These are phyloP conservation scores for Tolypocladium inflatum DNA, from an alignment of 2,329 filamentous ascomycete genomes.

Conservation along the genomic window DNA sequence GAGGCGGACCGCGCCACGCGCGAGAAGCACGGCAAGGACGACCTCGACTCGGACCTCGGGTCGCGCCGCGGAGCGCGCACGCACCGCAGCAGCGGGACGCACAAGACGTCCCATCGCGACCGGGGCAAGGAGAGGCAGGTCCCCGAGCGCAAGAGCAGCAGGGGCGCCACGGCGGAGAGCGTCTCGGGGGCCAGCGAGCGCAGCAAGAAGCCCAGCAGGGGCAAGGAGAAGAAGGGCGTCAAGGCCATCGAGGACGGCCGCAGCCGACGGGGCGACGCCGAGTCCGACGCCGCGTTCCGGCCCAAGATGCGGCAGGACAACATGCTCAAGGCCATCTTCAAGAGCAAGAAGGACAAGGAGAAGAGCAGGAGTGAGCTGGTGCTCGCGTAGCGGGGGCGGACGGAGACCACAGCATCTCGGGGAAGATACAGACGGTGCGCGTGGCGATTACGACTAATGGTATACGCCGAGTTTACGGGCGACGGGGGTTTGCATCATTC, in stretches of 20 bases:
- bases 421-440: neutral
- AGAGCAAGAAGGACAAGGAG: conserved; percentile 42
- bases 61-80: conserved; percentile 24
- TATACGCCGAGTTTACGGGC: neutral
- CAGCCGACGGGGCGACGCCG: conserved; percentile 23
- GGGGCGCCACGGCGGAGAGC: conserved; percentile 9
- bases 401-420: no score
- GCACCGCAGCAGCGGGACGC: conserved; percentile 11
- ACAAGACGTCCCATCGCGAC: conserved; percentile 8
- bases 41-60: conserved; percentile 25
- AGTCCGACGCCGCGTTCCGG: conserved; percentile 30
- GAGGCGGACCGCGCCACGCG: conserved; percentile 39
- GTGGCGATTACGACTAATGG: neutral
- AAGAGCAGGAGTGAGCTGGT: conserved; percentile 23
- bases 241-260: conserved; percentile 26
- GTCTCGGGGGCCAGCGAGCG: conserved; percentile 24
- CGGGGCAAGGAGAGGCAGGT: conserved; percentile 10
- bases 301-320: conserved; percentile 38
- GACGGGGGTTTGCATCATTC: neutral
- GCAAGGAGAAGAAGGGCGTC: conserved; percentile 17
- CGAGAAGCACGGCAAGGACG: conserved; percentile 23
- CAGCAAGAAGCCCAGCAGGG: conserved; percentile 19
- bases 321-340: conserved; percentile 51
- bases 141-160: conserved; percentile 2
- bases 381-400: conserved; percentile 11